Conservation (phyloP, 345 rosid species). For the Jatropha curcas region DNA sequence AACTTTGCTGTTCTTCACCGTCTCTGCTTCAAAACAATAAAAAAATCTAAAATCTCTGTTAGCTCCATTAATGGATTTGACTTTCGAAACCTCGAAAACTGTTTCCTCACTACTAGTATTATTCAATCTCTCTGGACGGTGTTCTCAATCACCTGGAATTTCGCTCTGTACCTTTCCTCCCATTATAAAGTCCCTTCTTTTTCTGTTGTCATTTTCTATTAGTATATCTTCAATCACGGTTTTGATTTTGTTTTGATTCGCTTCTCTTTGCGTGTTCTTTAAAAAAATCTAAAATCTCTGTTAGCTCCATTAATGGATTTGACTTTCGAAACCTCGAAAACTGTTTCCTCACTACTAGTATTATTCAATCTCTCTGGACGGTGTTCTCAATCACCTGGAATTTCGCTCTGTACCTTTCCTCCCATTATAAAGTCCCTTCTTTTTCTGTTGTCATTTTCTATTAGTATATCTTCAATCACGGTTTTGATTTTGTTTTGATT, state of each 20-base stretch:
- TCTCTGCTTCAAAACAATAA: constrained; percentile 4
- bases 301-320: no score
- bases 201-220: not conserved
- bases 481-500: not conserved
- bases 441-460: not conserved
- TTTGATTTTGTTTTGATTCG: no score
- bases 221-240: no score
- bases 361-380: constrained; percentile 23
- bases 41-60: not conserved
- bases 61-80: no score
- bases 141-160: constrained; percentile 21
- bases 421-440: not conserved
- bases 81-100: constrained; percentile 36
- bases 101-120: constrained; percentile 16
- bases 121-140: constrained; percentile 23
- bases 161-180: constrained; percentile 1
- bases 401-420: constrained; percentile 13
- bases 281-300: not conserved
- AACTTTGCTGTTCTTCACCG: not conserved
- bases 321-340: constrained; percentile 42
- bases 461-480: not conserved
- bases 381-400: constrained; percentile 18
- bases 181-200: not conserved
- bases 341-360: constrained; percentile 14
- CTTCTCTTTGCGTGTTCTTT: not conserved